phyloP scores from a whole-genome alignment of 2,329 filamentous ascomycete genomes.

The Aspergillus calidoustus region DNA sequence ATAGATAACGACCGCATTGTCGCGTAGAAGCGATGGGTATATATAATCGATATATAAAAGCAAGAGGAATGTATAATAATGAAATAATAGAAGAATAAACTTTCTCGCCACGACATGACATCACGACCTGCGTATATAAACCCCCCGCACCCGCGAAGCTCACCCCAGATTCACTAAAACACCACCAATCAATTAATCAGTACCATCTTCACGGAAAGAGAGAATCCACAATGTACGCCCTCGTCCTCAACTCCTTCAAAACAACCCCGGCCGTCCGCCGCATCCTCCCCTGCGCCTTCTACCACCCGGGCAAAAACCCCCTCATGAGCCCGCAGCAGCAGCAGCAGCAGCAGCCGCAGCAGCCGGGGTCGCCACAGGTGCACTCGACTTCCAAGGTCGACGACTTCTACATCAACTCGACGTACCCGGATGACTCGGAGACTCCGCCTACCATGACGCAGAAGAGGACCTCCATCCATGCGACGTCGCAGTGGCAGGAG shows the following conservation, averaged over 20 bases:
- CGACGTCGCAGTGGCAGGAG: conserved; percentile 12
- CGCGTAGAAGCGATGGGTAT: neutral
- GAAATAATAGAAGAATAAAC: neutral
- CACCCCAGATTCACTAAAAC: neutral
- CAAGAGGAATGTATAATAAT: conserved; percentile 6
- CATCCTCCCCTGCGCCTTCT: conserved; percentile 12
- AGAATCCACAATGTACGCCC: conserved; percentile 8
- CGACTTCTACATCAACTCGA: conserved; percentile 15
- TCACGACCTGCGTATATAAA: conserved; percentile 8
- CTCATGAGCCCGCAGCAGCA: neutral
- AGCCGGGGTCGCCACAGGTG: neutral
- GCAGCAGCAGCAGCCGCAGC: neutral
- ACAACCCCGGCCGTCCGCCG: conserved; percentile 5
- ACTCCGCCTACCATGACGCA: conserved; percentile 5
- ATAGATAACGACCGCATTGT: neutral
- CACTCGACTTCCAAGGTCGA: conserved; percentile 15
- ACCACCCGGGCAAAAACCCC: conserved; percentile 11
- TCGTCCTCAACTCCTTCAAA: conserved; percentile 13
- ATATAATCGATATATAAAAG: conserved; percentile 2
- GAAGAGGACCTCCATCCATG: conserved; percentile 5
- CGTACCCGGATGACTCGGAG: conserved; percentile 16
- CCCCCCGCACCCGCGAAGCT: neutral
- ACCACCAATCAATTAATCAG: neutral
- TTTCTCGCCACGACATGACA: conserved; percentile 15
- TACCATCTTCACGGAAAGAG: neutral